Conservation (phyloP, 805 yeast genomes). For the Saturnispora mendoncae region DNA sequence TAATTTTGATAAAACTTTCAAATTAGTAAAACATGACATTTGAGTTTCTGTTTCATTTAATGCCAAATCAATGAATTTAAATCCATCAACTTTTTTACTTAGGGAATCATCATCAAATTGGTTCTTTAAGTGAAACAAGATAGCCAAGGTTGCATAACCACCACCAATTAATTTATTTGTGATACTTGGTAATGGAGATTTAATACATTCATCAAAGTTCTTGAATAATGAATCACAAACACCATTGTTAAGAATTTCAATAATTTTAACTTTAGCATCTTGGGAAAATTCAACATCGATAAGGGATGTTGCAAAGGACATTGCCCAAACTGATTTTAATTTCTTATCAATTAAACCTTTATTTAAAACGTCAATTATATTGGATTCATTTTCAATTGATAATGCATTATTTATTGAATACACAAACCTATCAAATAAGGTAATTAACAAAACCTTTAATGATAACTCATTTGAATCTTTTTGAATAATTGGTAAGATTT, state of each 20-base stretch:
- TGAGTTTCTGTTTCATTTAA: slow-evolving; percentile 30
- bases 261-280: slow-evolving; percentile 1
- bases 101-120: slow-evolving; percentile 9
- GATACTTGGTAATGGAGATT: slow-evolving; percentile 46
- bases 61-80: slow-evolving; percentile 28
- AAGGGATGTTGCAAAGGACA: slow-evolving; percentile 35
- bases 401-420: slow-evolving; percentile 20
- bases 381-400: slow-evolving; percentile 18
- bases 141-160: slow-evolving; percentile 40
- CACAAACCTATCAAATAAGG: slow-evolving; percentile 40
- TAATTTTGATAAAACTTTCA: slow-evolving; percentile 45
- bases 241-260: slow-evolving; percentile 11
- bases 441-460: slow-evolving; percentile 39
- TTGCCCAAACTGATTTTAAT: slow-evolving; percentile 57
- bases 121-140: slow-evolving; percentile 17
- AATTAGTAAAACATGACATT: slow-evolving; percentile 40
- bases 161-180: slow-evolving; percentile 44
- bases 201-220: slow-evolving; percentile 34
- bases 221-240: slow-evolving; percentile 10
- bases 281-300: slow-evolving; percentile 4
- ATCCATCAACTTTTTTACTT: slow-evolving; percentile 17
- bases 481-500: slow-evolving; percentile 41
- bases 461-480: slow-evolving; percentile 74
- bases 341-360: slow-evolving; percentile 63
- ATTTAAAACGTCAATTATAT: slow-evolving; percentile 28